A percentile compares a stretch with the other conserved stretches of the same genome.
phyloP scores from a whole-genome alignment of 164 flowering plant genomes.

The Nelumbo lutea region DNA sequence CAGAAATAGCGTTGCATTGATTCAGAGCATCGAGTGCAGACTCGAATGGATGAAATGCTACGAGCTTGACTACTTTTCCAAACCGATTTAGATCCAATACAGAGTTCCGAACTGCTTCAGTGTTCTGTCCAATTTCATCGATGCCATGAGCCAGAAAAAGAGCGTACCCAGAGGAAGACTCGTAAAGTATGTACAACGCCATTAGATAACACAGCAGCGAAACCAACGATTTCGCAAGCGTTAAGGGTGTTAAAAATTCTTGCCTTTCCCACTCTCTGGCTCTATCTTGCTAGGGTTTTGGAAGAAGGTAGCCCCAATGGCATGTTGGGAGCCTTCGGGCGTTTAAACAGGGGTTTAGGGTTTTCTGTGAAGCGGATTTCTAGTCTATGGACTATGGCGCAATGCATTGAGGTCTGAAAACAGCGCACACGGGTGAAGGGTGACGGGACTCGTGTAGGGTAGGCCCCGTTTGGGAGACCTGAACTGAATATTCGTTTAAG shows the following conservation, averaged over 20 bases:
- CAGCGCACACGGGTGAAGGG: no score
- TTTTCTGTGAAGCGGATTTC: background rate
- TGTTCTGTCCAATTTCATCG: constrained; percentile 88
- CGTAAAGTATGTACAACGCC: constrained; percentile 65
- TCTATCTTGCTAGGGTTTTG: background rate
- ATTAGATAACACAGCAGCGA: constrained; percentile 13
- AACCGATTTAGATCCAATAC: constrained; percentile 72
- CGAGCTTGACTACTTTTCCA: constrained; percentile 81
- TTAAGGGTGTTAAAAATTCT: background rate
- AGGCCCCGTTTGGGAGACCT: no score
- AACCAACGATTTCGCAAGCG: background rate
- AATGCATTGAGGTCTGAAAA: no score
- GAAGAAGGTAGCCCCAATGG: background rate
- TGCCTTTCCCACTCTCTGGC: background rate
- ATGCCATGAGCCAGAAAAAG: constrained; percentile 67
- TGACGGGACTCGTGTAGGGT: no score
- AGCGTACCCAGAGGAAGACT: constrained; percentile 69
- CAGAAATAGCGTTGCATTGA: constrained; percentile 83
- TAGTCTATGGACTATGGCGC: no score
- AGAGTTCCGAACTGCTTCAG: constrained; percentile 75
- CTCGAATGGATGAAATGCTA: constrained; percentile 70
- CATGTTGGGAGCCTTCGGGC: background rate
- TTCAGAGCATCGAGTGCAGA: constrained; percentile 91
- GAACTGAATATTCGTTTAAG: no score
- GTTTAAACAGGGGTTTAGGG: background rate